Evolutionary conservation across 1,284 basidiomycete genomes (phyloP).

Genomic region (Lignosus rhinocerotis): DNA sequence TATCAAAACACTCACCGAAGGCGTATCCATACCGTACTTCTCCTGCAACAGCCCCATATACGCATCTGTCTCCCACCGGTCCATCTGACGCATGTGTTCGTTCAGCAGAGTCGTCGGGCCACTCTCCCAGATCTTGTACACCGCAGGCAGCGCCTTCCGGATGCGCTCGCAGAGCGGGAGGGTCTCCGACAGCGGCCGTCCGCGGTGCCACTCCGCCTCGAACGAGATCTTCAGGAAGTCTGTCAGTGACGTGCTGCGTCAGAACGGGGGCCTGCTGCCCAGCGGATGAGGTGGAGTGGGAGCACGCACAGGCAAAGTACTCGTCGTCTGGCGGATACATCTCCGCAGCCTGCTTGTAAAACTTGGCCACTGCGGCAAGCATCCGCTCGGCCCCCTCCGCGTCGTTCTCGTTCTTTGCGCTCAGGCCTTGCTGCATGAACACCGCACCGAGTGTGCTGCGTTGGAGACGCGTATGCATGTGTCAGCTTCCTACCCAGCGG

Average conservation of each 20-base stretch:
- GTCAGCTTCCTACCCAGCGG: background rate
- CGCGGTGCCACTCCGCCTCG: constrained; percentile 22
- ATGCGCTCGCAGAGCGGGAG: constrained; percentile 19
- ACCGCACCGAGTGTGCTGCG: constrained; percentile 20
- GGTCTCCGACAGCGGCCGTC: constrained; percentile 17
- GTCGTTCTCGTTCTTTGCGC: constrained; percentile 17
- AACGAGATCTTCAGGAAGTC: constrained; percentile 24
- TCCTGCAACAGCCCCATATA: constrained; percentile 18
- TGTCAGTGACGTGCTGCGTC: background rate
- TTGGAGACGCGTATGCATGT: background rate
- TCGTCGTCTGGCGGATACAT: constrained; percentile 25
- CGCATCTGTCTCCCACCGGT: constrained; percentile 14
- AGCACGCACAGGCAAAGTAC: constrained; percentile 18
- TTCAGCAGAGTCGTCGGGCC: constrained; percentile 2
- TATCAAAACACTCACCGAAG: constrained; percentile 16
- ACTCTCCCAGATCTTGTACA: constrained; percentile 21
- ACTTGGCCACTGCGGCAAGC: constrained; percentile 19
- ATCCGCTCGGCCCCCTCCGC: constrained; percentile 13
- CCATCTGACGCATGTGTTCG: constrained; percentile 11
- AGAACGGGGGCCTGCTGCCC: too few species aligned
- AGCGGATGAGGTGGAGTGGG: background rate
- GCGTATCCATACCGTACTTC: constrained; percentile 19
- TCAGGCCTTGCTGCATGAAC: constrained; percentile 20
- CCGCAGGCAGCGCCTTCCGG: constrained; percentile 15
- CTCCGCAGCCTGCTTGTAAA: constrained; percentile 22